Base-by-base conservation (phyloP, 306 rosid genomes). In the Prunus fruticosa region DNA sequence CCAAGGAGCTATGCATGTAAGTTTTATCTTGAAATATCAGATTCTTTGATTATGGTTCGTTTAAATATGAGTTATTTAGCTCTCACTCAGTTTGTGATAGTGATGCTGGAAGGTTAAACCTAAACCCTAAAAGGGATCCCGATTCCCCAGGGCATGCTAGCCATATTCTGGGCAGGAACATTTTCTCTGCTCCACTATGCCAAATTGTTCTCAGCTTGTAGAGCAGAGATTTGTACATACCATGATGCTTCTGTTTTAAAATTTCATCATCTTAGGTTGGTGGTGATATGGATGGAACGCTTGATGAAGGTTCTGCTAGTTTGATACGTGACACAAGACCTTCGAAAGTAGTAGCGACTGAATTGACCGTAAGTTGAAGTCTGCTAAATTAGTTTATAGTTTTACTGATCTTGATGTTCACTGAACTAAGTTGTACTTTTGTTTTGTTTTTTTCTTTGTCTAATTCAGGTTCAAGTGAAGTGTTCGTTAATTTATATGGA, bases 271-370 rank as follows among this genome's bases (percentile, higher is more conserved):
- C n/a, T 73, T 91, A 92, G 99, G 87, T 74, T 64, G 95, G 86
- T 74, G 93, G 91, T 50, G 93, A 95, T 80, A 79, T 88, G 76
- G 97, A 92, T 79, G 97, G 93, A 80, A 95, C 89, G 77, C 81
- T 92, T 79, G 99, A 95, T 74, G 99, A 95, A 68, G 84, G 79
- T 67, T 83, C 97, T 80, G 97, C 97, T 49, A 83, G 83, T 85
- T 86, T 96, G 89, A 88, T 96, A 32, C 87, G 88, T 46, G 98
- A 96, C 80, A 84, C 91, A 52, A 92, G 93, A 82, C 97, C 99
- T 77, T 95, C 99, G 47, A 95, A 95, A 95, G 97, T 95, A 38
- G 78, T 90, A 71, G 84, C 96, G 20, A 90, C 82, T 25, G 97
- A 95, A 82, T 83, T 89, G 73, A 90, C 99, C 20, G 99, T 95